A percentile compares a stretch with the other conserved stretches of the same genome.
These are phyloP conservation scores for Parastagonospora avenae DNA, from an alignment of 2,329 filamentous ascomycete species.

Conservation along the genomic window DNA sequence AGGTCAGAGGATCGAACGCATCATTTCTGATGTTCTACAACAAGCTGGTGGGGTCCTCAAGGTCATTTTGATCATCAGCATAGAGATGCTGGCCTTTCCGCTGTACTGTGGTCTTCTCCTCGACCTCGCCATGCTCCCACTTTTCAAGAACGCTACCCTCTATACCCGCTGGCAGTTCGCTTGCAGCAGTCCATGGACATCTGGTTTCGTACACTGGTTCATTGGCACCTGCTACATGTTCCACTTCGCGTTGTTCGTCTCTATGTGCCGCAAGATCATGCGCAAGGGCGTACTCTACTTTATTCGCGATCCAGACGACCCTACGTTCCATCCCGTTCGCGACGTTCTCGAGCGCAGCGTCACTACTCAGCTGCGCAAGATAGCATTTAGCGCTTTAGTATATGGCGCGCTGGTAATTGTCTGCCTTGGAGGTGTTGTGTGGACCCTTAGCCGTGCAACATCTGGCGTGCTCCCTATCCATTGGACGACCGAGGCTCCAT, in stretches of 20 bases:
- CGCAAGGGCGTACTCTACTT: slow-evolving; percentile 95
- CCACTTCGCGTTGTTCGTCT: slow-evolving; percentile 97
- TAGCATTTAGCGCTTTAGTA: slow-evolving; percentile 92
- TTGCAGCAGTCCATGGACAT: slow-evolving; percentile 78
- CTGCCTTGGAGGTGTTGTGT: slow-evolving; percentile 93
- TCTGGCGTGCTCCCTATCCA: slow-evolving; percentile 82
- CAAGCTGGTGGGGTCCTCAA: slow-evolving; percentile 98
- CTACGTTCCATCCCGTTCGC: slow-evolving; percentile 95
- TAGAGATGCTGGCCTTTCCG: slow-evolving; percentile 97
- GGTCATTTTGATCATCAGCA: slow-evolving; percentile 96
- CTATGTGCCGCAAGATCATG: slow-evolving; percentile 98
- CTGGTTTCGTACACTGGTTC: slow-evolving; percentile 98
- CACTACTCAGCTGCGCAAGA: slow-evolving; percentile 91
- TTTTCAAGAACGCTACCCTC: slow-evolving; percentile 83
- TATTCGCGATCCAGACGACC: slow-evolving; percentile 96
- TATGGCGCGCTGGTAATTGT: slow-evolving; percentile 92
- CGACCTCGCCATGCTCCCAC: slow-evolving; percentile 83
- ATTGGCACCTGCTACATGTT: slow-evolving; percentile 99
- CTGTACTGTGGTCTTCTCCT: slow-evolving; percentile 93
- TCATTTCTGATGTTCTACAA: slow-evolving; percentile 79
- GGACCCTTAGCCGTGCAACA: slow-evolving; percentile 75
- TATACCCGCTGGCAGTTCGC: slow-evolving; percentile 80
- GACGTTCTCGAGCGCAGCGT: slow-evolving; percentile 95
- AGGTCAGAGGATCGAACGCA: slow-evolving; percentile 68
- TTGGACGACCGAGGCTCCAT: slow-evolving; percentile 90